phyloP scores from a whole-genome alignment of 805 yeast species.

The Suhomyces xylopsoci region DNA sequence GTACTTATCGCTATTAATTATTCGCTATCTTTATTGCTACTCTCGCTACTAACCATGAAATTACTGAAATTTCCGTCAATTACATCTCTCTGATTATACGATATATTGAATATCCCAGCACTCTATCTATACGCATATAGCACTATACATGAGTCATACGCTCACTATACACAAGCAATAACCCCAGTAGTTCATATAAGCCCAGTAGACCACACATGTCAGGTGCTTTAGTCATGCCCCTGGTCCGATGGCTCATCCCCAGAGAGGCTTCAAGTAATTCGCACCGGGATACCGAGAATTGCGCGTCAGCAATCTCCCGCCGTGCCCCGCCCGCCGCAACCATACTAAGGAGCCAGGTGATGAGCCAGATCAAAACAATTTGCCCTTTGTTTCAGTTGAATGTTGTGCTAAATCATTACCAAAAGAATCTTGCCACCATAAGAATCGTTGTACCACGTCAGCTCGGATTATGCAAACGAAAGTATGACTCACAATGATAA shows the following conservation, averaged over 20 bases:
- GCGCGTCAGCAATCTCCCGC: not conserved
- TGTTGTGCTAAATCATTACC: not conserved
- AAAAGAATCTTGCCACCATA: too few relatives aligned
- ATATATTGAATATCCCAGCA: not conserved
- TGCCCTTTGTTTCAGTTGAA: not conserved
- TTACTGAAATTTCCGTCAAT: not conserved
- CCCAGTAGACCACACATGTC: not conserved
- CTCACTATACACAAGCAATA: not conserved
- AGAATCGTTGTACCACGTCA: not conserved
- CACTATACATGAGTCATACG: not conserved
- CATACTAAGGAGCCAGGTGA: not conserved
- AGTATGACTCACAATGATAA: not conserved
- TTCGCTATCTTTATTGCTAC: not conserved
- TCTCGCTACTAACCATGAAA: not conserved
- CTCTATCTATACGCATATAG: not conserved
- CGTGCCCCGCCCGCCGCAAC: constrained; percentile 1
- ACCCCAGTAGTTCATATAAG: not conserved
- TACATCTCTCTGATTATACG: not conserved
- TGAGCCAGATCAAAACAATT: not conserved
- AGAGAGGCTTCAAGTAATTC: not conserved
- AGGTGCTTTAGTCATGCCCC: not conserved
- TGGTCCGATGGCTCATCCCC: not conserved
- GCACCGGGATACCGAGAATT: not conserved
- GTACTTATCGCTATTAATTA: not conserved
- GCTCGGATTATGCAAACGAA: not conserved